These are phyloP conservation scores for Pisolithus sp. DNA, from an alignment of 768 basidiomycete species.

Conservation along the genomic window DNA sequence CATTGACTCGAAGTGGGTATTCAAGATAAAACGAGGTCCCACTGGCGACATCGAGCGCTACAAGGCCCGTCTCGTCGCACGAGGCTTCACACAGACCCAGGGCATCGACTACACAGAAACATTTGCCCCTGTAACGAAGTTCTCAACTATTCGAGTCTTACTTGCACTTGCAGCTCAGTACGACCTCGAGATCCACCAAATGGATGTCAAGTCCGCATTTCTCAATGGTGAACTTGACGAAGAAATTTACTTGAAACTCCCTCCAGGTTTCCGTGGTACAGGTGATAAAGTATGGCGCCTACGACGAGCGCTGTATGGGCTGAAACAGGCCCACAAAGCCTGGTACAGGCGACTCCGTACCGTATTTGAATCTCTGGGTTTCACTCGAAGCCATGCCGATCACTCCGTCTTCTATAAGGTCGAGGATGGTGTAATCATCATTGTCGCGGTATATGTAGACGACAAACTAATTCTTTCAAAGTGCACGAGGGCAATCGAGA, in stretches of 20 bases:
- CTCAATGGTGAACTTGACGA: conserved; percentile 15
- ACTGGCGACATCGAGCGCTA: conserved; percentile 25
- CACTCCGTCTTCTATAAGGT: background rate
- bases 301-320: background rate
- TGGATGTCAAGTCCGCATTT: conserved; percentile 26
- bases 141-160: conserved; percentile 14
- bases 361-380: background rate
- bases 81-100: conserved; percentile 27
- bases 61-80: conserved; percentile 36
- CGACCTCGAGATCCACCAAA: conserved; percentile 11
- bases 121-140: conserved; percentile 21
- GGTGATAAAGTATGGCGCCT: background rate
- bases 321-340: conserved; percentile 2
- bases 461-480: no score
- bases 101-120: conserved; percentile 32
- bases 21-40: background rate
- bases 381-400: background rate
- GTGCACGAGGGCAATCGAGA: no score
- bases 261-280: no score
- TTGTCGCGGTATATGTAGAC: background rate
- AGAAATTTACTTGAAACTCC: conserved; percentile 21
- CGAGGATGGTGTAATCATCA: background rate
- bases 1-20: conserved; percentile 1
- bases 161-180: conserved; percentile 7
- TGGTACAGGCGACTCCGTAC: background rate